Percentiles rank a stretch among this genome's conserved stretches.
phyloP scores from a whole-genome alignment of 192 early-diverging fungal species.

The Entrophospora sp. region DNA sequence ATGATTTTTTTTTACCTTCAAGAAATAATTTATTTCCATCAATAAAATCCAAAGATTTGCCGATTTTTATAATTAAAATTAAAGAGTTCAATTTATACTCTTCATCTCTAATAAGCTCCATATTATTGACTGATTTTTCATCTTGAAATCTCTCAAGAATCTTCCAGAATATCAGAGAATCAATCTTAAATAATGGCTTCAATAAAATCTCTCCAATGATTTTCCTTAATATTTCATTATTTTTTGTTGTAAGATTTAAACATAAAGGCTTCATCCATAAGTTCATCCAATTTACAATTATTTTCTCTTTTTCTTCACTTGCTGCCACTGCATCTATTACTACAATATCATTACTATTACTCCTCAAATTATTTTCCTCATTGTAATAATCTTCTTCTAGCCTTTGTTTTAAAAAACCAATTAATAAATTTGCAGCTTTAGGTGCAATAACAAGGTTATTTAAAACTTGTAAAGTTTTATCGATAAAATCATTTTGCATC shows the following conservation, averaged over 20 bases:
- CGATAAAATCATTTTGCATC: conserved; percentile 53
- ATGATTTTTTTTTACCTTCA: too few relatives aligned
- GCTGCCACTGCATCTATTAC: too few relatives aligned
- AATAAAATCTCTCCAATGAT: conserved; percentile 48
- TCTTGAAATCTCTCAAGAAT: conserved; percentile 33
- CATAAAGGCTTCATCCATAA: conserved; percentile 52
- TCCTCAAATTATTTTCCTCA: too few relatives aligned
- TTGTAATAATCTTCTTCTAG: too few relatives aligned
- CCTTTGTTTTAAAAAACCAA: conserved; percentile 28
- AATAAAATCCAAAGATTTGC: conserved; percentile 46
- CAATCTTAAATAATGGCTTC: conserved; percentile 42
- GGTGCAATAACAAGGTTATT: conserved; percentile 45
- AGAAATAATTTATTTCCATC: conserved; percentile 36
- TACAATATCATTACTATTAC: too few relatives aligned
- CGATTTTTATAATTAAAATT: conserved; percentile 48
- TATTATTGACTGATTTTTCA: background rate
- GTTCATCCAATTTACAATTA: conserved; percentile 34
- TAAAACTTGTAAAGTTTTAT: conserved; percentile 50
- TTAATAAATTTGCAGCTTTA: conserved; percentile 36
- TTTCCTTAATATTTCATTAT: conserved; percentile 43
- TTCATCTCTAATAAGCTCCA: conserved; percentile 24
- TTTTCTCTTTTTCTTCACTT: too few relatives aligned
- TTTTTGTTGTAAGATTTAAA: conserved; percentile 40
- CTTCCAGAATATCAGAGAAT: conserved; percentile 36
- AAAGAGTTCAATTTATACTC: conserved; percentile 51